Evolutionary conservation across 768 basidiomycete genomes (phyloP), one percentile per base, ranked within the genome.

Genomic region (Tricholoma terreum): DNA sequence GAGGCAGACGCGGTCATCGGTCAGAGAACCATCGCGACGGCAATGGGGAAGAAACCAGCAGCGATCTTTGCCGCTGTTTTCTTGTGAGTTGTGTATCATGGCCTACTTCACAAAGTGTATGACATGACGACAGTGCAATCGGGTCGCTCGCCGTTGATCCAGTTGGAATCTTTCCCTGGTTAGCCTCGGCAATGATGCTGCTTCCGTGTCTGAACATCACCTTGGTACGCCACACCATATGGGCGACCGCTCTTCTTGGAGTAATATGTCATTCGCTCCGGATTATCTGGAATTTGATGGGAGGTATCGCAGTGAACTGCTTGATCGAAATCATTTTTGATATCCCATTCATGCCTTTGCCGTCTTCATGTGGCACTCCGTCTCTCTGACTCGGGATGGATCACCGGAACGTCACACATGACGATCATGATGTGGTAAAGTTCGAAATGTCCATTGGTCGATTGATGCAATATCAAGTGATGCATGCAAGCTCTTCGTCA

Each of bases 11-110:
- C 30, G n/a, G 53, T 50, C 12, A 52, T 31, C 35, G 58, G 61
- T 9, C 61, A 59, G 40, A 52, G 45, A 35, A 62, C 61, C 4
- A 62, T 62, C 35, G 61, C 61, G 11, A 52, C 55, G n/a, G 55
- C 52, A 9, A 33, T 62, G 15, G 61, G 58, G n/a, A 35, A 34
- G 38, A 48, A 58, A 27, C 46, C 52, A 8, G 52, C 61, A 15
- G 55, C 55, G 6, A 31, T 51, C 17, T 62, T 62, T 34, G 49
- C 54, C n/a, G 51, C 51, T 2, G 22, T 57, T 35, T 62, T 54
- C 58, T 62, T 59, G 61, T 62, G 27, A 56, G 55, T 57, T n/a
- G 22, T 27, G 2, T 9, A 10, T 9, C 12, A 10, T 10, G 31
- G 6, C 8, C 12, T 35, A 46, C 21, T 22, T 22, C 5, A 27